phyloP scores from a whole-genome alignment of 768 basidiomycete species.

The Lentinula boryana region DNA sequence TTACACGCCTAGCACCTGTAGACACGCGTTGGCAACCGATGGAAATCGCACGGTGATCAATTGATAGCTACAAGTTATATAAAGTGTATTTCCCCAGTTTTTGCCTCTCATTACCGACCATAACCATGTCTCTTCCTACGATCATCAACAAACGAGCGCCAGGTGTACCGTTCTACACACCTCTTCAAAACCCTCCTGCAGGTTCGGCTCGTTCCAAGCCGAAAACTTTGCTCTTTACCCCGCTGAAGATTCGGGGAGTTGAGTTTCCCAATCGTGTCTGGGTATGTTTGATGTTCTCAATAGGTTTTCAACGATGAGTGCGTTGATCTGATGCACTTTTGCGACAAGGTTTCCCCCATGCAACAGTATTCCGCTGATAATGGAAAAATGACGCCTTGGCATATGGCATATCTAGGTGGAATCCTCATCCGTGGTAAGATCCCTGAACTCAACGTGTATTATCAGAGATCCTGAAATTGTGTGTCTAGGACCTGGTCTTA shows the following conservation, averaged over 20 bases:
- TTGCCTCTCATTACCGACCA: not conserved
- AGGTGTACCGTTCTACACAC: conserved; percentile 34
- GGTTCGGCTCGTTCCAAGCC: conserved; percentile 32
- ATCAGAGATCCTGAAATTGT: conserved; percentile 37
- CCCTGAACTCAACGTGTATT: not conserved
- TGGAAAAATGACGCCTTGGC: conserved; percentile 50
- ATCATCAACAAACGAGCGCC: conserved; percentile 17
- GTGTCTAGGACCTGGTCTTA: conserved; percentile 47
- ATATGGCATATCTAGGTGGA: conserved; percentile 46
- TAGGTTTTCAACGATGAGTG: not conserved
- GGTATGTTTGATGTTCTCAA: conserved; percentile 22
- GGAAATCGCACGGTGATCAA: too few species aligned
- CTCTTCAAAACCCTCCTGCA: conserved; percentile 31
- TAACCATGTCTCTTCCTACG: not conserved
- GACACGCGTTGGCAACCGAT: too few species aligned
- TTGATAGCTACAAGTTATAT: too few species aligned
- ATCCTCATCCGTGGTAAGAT: conserved; percentile 25
- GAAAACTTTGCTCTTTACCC: conserved; percentile 37
- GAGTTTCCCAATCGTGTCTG: conserved; percentile 53
- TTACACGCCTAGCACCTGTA: too few species aligned
- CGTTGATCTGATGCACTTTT: not conserved
- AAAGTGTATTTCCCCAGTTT: too few species aligned
- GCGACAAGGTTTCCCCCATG: conserved; percentile 41
- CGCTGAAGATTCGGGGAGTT: conserved; percentile 45
- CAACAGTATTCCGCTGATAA: conserved; percentile 57